Base-by-base conservation (phyloP, 1,284 basidiomycete species). In the Ceratobasidium sp. region DNA sequence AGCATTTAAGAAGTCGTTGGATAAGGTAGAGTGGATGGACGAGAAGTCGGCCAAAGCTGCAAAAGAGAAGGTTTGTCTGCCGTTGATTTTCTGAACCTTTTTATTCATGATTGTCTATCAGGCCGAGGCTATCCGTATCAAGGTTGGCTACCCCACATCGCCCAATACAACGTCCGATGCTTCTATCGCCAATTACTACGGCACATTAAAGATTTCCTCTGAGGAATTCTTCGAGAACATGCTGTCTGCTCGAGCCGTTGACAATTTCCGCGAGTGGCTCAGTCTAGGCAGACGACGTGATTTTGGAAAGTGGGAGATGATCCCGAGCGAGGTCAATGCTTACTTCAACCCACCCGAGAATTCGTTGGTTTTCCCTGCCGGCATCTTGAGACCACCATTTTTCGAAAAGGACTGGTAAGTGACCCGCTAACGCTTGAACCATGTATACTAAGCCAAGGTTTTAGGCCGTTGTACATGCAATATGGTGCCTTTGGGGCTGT, bases 321-420 rank as follows among this genome's bases (percentile, higher is more conserved):
- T 86, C 75, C 89, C 94, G 0, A 89, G 90, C 3, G 88, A 84
- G 73, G 92, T 94, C 69, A 91, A 93, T 78, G 92, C 92, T 1
- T 93, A 93, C 80, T 92, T 89, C 80, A 90, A 90, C 75, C 92
- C 92, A 10, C 88, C 90, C 14, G 86, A 88, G 0, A 94, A 94
- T 74, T 90, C 92, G 82, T 90, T 91, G 73, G 94, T 96, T 18
- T 98, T 99, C 85, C 96, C 97, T 3, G 97, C 97, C 16, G 97
- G 97, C 45, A 96, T 98, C 78, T 82, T 98, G 50, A 94, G 92
- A 77, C 90, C 93, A 1, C 96, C 96, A 0, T 98, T 97, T 87
- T 98, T 97, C 85, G 88, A 88, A 14, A 84, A 88, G 71, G 84
- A 89, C 73, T 97, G 94, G 94, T 92, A 80, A 26, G 83, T 77